These are phyloP conservation scores for Epichloe aotearoae DNA, from an alignment of 2,329 filamentous ascomycete genomes.

Conservation along the genomic window DNA sequence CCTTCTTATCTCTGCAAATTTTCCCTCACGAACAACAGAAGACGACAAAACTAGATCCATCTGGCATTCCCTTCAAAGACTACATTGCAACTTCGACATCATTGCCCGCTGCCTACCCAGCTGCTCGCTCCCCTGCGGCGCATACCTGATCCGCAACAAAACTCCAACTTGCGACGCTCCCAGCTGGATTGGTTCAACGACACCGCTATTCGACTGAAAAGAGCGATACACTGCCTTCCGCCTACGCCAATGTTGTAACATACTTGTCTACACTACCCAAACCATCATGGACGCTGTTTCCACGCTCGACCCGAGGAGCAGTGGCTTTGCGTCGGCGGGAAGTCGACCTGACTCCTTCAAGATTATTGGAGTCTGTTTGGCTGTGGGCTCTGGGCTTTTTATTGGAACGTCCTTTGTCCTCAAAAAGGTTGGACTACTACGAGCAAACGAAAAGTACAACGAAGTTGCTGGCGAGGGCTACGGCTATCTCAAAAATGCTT, in stretches of 20 bases:
- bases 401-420: constrained; percentile 92
- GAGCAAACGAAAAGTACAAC: constrained; percentile 90
- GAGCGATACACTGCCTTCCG: not conserved
- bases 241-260: not conserved
- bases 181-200: not conserved
- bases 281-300: not conserved
- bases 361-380: constrained; percentile 71
- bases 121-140: too few species aligned
- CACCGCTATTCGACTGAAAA: not conserved
- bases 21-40: not conserved
- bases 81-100: not conserved
- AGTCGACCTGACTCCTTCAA: constrained; percentile 46
- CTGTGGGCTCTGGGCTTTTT: constrained; percentile 76
- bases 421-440: constrained; percentile 85
- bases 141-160: not conserved
- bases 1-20: not conserved
- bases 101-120: not conserved
- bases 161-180: not conserved
- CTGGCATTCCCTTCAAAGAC: not conserved
- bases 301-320: not conserved
- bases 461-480: constrained; percentile 94
- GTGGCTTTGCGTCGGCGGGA: not conserved
- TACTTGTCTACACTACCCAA: not conserved
- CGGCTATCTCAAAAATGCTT: constrained; percentile 87
- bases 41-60: too few species aligned